Evolutionary conservation across 768 basidiomycete species (phyloP), one percentile per base, ranked within the genome.

Genomic region (Collybia sordida): DNA sequence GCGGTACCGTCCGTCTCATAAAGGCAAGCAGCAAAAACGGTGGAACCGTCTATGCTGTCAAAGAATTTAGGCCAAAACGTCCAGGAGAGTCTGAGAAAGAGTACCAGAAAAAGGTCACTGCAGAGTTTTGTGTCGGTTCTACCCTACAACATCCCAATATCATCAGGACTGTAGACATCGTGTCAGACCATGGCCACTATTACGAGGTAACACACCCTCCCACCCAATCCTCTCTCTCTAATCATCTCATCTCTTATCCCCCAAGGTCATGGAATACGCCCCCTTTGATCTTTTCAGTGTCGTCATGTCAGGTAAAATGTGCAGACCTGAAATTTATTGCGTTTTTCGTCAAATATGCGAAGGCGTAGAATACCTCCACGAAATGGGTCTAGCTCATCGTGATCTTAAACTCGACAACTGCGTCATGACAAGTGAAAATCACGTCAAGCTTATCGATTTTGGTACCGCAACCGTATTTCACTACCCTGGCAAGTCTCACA

Each of bases 331-430:
- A 70, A 94, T 98, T 47, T 98, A 97, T 74, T 99, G 97, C 66
- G 93, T 98, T 56, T 98, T 98, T 72, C 90, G 94, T 52, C 97
- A 99, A 71, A 98, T 99, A 59, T 92, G 95, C 69, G 90, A 93
- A 60, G 97, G 97, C 49, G 96, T 99, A 54, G 90, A 96, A 68
- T 98, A 99, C 66, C 85, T 99, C 42, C 97, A 99, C 70, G 88
- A 91, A 57, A 86, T 98, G 75, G 97, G 97, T 22, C 86, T 98
- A 44, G 97, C 97, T 4, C 97, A 99, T 64, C 91, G 97, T 39
- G 97, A 99, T 69, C 84, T 99, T 72, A 99, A 99, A 70, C 88
- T 99, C 52, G 97, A 99, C 75, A 99, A 99, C 68, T 98, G 97
- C 69, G 97, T 99, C 73, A 97, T 99, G 92, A 96, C 90, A n/a